Conservation (phyloP, 225 moss, liverwort and hornwort species). For the Sphagnum tenellum region DNA sequence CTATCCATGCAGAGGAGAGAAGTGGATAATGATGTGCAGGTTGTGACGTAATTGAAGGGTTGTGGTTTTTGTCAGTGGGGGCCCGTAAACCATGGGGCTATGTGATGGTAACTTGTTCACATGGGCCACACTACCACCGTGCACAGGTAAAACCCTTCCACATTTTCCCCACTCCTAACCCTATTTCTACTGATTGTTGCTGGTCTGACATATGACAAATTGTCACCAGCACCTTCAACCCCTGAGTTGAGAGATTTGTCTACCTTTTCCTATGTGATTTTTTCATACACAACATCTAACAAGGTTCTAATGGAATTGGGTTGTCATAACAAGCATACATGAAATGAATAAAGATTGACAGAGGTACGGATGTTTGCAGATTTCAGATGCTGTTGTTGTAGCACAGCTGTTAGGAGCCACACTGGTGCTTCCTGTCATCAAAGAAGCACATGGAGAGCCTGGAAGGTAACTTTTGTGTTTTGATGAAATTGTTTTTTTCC, state of each 20-base stretch:
- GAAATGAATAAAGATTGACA: too few relatives aligned
- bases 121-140: constrained; percentile 58
- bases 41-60: not conserved
- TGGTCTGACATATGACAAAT: not conserved
- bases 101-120: constrained; percentile 46
- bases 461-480: constrained; percentile 23
- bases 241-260: constrained; percentile 1
- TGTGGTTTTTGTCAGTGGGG: constrained; percentile 6
- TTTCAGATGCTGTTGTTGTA: constrained; percentile 59
- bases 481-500: not conserved
- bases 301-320: not conserved
- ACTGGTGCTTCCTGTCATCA: constrained; percentile 47
- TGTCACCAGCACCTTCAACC: not conserved
- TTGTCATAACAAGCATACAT: not conserved
- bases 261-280: not conserved
- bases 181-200: not conserved
- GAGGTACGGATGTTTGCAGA: constrained; percentile 16
- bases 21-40: too few relatives aligned
- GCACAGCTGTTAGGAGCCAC: constrained; percentile 51
- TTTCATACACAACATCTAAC: not conserved
- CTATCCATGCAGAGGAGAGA: too few relatives aligned
- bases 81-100: constrained; percentile 37
- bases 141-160: constrained; percentile 26
- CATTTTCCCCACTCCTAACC: too few relatives aligned
- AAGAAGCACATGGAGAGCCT: constrained; percentile 46